These are phyloP conservation scores for Apiotrichum mycotoxinovorans DNA, from an alignment of 1,284 basidiomycete genomes.

Conservation along the genomic window DNA sequence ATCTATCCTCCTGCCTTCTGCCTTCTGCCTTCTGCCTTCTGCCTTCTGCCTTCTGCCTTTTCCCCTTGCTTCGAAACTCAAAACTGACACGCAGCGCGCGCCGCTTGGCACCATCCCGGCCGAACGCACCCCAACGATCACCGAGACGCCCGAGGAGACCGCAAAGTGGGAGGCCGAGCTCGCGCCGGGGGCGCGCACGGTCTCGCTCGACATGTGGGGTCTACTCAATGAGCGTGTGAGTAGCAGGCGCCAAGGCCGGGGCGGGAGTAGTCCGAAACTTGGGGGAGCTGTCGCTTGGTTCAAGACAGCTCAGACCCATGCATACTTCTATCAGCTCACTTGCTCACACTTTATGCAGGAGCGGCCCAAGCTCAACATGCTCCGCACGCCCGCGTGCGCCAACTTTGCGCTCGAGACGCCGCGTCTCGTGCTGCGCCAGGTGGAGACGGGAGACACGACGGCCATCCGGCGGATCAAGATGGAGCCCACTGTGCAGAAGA, in stretches of 20 bases:
- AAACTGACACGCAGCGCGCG: background rate
- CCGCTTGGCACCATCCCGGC: constrained; percentile 24
- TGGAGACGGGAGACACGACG: constrained; percentile 31
- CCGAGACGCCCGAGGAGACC: constrained; percentile 21
- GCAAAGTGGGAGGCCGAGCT: constrained; percentile 28
- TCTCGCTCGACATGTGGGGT: constrained; percentile 20
- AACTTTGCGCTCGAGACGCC: constrained; percentile 31
- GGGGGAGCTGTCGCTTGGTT: background rate
- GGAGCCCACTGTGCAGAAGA: constrained; percentile 45
- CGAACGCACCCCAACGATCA: background rate
- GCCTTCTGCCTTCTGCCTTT: background rate
- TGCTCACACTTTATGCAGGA: constrained; percentile 6
- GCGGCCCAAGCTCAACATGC: constrained; percentile 19
- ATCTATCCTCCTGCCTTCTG: too few relatives aligned
- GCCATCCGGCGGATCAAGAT: constrained; percentile 43
- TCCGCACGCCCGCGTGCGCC: constrained; percentile 35
- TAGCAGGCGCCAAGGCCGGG: too few relatives aligned
- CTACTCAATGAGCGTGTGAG: constrained; percentile 29
- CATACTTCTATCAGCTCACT: background rate
- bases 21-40: too few relatives aligned
- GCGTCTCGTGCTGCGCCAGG: constrained; percentile 34
- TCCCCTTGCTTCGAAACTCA: background rate
- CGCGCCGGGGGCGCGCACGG: constrained; percentile 13
- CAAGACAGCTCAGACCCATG: too few relatives aligned
- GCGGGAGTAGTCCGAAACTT: background rate